Conservation (phyloP, 495 filamentous ascomycete species). For the Penicillium argentinense region DNA sequence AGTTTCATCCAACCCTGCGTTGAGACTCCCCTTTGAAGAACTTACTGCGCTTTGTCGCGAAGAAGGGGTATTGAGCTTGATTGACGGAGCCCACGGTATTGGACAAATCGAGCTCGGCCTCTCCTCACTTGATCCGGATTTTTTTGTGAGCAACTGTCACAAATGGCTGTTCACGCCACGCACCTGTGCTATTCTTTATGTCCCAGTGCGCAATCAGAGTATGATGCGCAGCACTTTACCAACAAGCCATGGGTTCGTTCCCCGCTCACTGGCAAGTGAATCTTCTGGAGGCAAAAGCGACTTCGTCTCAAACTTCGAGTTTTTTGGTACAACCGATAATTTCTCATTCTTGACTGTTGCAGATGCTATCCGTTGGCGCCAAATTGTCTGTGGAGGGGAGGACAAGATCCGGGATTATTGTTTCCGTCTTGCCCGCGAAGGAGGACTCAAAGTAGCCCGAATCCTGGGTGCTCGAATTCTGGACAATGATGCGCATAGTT, state of each 20-base stretch:
- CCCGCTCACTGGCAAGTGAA: constrained; percentile 9
- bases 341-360: constrained; percentile 63
- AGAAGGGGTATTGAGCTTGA: constrained; percentile 54
- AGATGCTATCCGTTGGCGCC: constrained; percentile 62
- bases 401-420: constrained; percentile 56
- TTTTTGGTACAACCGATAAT: constrained; percentile 67
- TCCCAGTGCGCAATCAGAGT: constrained; percentile 66
- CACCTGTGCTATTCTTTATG: constrained; percentile 72
- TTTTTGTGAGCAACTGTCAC: constrained; percentile 74
- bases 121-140: constrained; percentile 61
- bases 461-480: constrained; percentile 65
- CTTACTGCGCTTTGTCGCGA: constrained; percentile 57
- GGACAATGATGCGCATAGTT: constrained; percentile 14
- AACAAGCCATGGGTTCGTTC: constrained; percentile 50
- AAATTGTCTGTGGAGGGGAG: constrained; percentile 67
- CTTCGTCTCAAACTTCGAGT: constrained; percentile 70
- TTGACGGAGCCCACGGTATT: constrained; percentile 76
- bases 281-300: constrained; percentile 32
- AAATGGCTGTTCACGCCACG: constrained; percentile 83
- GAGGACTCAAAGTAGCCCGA: constrained; percentile 53
- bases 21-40: constrained; percentile 68
- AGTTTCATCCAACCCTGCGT: constrained; percentile 65
- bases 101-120: constrained; percentile 70
- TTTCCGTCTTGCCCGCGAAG: constrained; percentile 50
- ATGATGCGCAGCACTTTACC: constrained; percentile 71